phyloP scores from a whole-genome alignment of 257 asterid species.

The Haberlea rhodopensis region DNA sequence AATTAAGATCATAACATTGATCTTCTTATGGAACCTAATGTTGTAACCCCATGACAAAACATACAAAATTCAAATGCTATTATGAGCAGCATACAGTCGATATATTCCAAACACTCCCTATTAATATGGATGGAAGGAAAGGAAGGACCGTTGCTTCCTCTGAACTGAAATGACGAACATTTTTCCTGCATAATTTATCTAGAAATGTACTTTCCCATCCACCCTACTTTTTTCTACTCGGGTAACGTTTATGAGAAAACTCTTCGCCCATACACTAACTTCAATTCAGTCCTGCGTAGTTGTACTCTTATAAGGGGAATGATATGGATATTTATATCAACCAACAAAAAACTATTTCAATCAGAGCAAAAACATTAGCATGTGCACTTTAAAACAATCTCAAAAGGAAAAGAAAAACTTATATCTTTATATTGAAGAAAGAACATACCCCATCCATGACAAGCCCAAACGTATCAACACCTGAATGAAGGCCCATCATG shows the following conservation, averaged over 20 bases:
- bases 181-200: no score
- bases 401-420: conserved; percentile 17
- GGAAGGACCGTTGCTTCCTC: no score
- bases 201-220: no score
- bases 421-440: conserved; percentile 23
- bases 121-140: not conserved
- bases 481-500: conserved; percentile 99
- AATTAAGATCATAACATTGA: conserved; percentile 1
- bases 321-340: no score
- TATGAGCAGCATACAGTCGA: not conserved
- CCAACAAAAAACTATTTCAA: no score
- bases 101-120: not conserved
- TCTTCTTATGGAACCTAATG: not conserved
- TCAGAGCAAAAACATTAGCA: conserved; percentile 4
- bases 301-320: no score
- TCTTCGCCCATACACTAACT: no score
- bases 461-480: conserved; percentile 86
- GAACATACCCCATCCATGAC: conserved; percentile 96
- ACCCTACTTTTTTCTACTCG: no score
- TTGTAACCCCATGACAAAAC: conserved; percentile 13
- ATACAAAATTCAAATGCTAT: not conserved
- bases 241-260: no score
- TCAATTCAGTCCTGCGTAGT: no score
- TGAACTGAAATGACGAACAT: no score
- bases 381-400: conserved; percentile 5